phyloP scores from a whole-genome alignment of 805 yeast species.

The Wickerhamomyces xylosicus region DNA sequence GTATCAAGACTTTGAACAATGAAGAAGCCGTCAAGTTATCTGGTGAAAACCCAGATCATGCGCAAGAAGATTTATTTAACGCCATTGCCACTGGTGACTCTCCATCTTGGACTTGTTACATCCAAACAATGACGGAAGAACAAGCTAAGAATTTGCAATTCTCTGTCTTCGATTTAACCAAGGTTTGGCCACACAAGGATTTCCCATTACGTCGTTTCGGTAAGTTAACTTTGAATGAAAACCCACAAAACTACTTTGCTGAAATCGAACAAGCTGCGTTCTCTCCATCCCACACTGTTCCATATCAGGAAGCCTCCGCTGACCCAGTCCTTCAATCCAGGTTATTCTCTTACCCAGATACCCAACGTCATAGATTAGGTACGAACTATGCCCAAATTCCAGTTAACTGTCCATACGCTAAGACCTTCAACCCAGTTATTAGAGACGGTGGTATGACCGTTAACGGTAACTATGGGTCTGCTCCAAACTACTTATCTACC shows the following conservation, averaged over 20 bases:
- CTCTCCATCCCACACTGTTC: constrained; percentile 78
- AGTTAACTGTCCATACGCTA: constrained; percentile 73
- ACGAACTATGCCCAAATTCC: constrained; percentile 77
- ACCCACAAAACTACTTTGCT: constrained; percentile 81
- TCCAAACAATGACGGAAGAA: constrained; percentile 80
- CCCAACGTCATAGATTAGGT: constrained; percentile 73
- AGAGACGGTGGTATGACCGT: constrained; percentile 77
- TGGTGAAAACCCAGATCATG: constrained; percentile 76
- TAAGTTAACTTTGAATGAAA: constrained; percentile 66
- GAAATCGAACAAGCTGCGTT: constrained; percentile 83
- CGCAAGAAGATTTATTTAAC: constrained; percentile 71
- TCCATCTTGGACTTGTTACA: constrained; percentile 80
- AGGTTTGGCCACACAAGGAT: constrained; percentile 84
- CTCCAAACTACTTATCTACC: constrained; percentile 65
- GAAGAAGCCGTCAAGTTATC: constrained; percentile 61
- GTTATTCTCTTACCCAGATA: constrained; percentile 75
- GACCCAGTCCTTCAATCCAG: constrained; percentile 81
- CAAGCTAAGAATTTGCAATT: constrained; percentile 68
- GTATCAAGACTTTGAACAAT: constrained; percentile 30
- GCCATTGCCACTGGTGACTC: constrained; percentile 66
- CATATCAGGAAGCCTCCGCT: constrained; percentile 73
- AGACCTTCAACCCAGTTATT: constrained; percentile 55
- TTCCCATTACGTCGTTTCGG: constrained; percentile 86
- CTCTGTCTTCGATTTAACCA: constrained; percentile 83
- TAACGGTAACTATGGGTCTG: constrained; percentile 62